Evolutionary conservation across 768 basidiomycete species (phyloP).

Genomic region (Pholiota conissans): DNA sequence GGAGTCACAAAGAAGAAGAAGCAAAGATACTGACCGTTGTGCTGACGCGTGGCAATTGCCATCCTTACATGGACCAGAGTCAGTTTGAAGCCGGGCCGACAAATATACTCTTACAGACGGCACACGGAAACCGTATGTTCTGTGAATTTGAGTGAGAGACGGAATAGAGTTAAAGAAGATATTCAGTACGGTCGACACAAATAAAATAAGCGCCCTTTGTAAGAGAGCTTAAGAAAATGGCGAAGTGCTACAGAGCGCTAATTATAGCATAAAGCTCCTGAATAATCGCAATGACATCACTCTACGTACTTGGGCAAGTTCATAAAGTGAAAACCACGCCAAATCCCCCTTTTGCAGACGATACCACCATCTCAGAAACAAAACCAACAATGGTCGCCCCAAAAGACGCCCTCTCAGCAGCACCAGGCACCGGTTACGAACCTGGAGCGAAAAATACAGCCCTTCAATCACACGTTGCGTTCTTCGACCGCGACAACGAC

Average conservation of each 20-base stretch:
- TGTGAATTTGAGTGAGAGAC: too few relatives aligned
- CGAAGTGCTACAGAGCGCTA: too few relatives aligned
- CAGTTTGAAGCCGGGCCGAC: not conserved
- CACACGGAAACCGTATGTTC: too few relatives aligned
- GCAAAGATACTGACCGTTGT: not conserved
- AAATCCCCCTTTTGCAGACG: not conserved
- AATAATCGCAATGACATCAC: not conserved
- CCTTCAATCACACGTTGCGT: conserved; percentile 43
- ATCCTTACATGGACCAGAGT: not conserved
- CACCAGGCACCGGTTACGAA: conserved; percentile 31
- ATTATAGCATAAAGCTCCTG: not conserved
- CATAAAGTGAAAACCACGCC: not conserved
- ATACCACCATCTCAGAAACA: not conserved
- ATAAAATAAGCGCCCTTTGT: too few relatives aligned
- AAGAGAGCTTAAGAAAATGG: too few relatives aligned
- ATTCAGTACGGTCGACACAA: too few relatives aligned
- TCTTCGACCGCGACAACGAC: conserved; percentile 45
- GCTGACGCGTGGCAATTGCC: not conserved
- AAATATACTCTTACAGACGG: too few relatives aligned
- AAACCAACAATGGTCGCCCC: conserved; percentile 32
- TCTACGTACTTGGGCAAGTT: not conserved
- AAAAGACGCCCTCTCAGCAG: conserved; percentile 24
- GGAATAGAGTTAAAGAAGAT: not conserved
- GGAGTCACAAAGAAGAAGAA: not conserved
- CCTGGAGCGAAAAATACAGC: conserved; percentile 32